These are phyloP conservation scores for Prinsepia uniflora DNA, from an alignment of 306 rosid genomes.

Conservation along the genomic window DNA sequence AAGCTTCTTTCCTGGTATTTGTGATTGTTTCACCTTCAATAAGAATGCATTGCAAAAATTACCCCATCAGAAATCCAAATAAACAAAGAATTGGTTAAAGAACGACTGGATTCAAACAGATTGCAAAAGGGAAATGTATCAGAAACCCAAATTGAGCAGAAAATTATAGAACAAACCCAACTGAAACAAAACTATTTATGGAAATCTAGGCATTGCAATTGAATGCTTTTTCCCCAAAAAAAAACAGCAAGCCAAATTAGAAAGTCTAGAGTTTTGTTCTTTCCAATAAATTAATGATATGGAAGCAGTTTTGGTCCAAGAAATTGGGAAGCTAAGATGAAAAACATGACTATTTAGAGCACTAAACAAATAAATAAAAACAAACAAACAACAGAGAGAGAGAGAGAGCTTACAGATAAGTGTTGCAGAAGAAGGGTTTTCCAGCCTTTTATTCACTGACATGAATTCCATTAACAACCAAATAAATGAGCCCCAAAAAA, in stretches of 20 bases:
- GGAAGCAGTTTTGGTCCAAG: conserved; percentile 29
- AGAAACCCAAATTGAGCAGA: neutral
- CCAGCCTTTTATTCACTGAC: conserved; percentile 54
- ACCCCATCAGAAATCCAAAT: conserved; percentile 8
- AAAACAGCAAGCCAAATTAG: conserved; percentile 23
- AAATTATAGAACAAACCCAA: neutral
- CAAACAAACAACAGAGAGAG: conserved; percentile 14
- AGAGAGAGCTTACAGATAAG: conserved; percentile 27
- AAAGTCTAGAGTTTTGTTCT: conserved; percentile 18
- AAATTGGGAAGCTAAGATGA: conserved; percentile 31
- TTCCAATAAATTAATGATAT: conserved; percentile 15
- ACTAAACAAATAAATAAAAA: conserved; percentile 19
- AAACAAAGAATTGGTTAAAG: neutral
- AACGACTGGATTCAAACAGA: neutral
- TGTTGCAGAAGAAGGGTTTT: conserved; percentile 32
- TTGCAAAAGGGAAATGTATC: conserved; percentile 4
- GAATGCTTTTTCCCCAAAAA: neutral
- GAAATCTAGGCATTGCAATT: conserved; percentile 9
- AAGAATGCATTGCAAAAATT: conserved; percentile 13
- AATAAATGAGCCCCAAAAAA: no score
- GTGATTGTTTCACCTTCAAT: conserved; percentile 25
- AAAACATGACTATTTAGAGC: conserved; percentile 16
- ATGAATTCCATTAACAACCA: conserved; percentile 55
- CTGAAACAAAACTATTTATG: conserved; percentile 2
- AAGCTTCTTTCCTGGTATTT: conserved; percentile 21